phyloP scores from a whole-genome alignment of 2,329 filamentous ascomycete species.

The Lachnellula occidentalis region DNA sequence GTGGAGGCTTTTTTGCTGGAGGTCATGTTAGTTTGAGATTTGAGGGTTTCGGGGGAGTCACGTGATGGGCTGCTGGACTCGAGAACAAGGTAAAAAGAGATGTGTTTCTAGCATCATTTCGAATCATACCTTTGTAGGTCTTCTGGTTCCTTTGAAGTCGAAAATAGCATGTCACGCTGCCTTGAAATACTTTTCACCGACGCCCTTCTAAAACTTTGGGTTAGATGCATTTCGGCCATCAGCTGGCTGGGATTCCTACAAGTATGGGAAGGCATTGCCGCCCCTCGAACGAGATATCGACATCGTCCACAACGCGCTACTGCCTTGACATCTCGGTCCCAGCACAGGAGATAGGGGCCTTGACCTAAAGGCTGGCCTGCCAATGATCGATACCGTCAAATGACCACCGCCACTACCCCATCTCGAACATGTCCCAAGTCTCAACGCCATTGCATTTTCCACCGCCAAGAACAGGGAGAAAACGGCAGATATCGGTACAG shows the following conservation, averaged over 20 bases:
- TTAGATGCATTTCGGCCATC: neutral
- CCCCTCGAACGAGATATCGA: neutral
- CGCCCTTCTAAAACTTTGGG: neutral
- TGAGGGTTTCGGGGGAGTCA: no score
- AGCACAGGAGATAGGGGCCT: neutral
- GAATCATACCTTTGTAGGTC: neutral
- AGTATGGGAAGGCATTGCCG: neutral
- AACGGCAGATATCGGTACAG: neutral
- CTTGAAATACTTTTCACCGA: neutral
- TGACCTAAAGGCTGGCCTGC: neutral
- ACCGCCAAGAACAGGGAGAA: neutral
- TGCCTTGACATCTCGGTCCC: neutral
- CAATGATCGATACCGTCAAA: neutral
- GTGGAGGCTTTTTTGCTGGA: neutral
- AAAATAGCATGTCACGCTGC: neutral
- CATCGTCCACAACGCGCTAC: neutral
- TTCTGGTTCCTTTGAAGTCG: constrained; percentile 1
- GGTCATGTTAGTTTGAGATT: neutral
- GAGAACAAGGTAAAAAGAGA: neutral
- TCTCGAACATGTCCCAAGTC: neutral
- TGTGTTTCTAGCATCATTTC: neutral
- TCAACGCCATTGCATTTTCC: neutral
- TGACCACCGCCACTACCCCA: neutral
- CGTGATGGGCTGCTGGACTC: neutral
- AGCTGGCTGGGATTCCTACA: neutral